Evolutionary conservation across 371 early-diverging fungal genomes (phyloP), one percentile per base, ranked within the genome.

Genomic region (Mortierella sp.): DNA sequence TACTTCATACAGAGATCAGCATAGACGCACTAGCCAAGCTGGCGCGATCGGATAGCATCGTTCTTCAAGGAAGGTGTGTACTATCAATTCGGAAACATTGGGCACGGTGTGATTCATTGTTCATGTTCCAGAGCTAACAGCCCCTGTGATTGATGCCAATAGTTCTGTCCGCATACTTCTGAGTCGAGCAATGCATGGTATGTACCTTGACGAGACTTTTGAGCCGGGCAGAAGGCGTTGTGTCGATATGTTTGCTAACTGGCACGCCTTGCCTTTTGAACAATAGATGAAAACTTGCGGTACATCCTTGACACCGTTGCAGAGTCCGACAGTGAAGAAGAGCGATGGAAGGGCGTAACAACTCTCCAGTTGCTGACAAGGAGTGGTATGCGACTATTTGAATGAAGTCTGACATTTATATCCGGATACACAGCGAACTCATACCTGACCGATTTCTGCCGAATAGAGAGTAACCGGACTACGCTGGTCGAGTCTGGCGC

Each of bases 331-430:
- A 87, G 92, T 34, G 89, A 92, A 24, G 91, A 90, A 43, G 76
- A 88, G 43, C 89, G 89, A 59, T 89, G 90, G 79, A 92, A 91
- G 67, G 95, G 93, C 11, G 80, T 96, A 8, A 90, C 91, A 5
- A 90, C 94, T 0, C 77, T 96, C 11, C 96, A 96, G 72, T 88
- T 95, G 75, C 87, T 96, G 9, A 91, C 96, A 8, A 88, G 94
- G 69, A 88, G 88, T 75, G 96, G 95, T 93, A 89, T 28, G 28
- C 4, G 3, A 21, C 24, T 16, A 40, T 34, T 61, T 31, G 61
- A 34, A 10, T 31, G 0, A 8, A 26, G 2, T 19, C 61, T 34
- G 37, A 34, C 61, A 50, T 14, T 11, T 13, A 5, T 14, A 28
- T 28, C 61, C 5, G 16, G 2, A 34, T 34, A 34, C 8, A 31